Percentiles rank a stretch among this genome's conserved stretches.
These are phyloP conservation scores for Diaporthe sp. DNA, from an alignment of 2,329 filamentous ascomycete species.

Conservation along the genomic window DNA sequence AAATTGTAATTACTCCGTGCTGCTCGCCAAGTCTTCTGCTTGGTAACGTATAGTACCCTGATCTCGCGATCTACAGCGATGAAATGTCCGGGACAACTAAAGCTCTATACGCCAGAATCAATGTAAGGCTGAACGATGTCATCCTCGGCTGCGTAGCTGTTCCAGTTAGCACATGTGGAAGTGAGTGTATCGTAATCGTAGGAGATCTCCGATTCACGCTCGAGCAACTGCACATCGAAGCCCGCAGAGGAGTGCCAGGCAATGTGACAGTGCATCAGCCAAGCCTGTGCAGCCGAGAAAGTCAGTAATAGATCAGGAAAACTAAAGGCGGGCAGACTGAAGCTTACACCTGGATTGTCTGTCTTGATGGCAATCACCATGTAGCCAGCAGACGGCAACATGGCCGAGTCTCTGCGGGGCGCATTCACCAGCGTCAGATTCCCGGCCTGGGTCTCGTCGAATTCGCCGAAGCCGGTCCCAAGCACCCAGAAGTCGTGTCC, in stretches of 20 bases:
- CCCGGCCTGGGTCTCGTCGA: constrained; percentile 46
- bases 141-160: constrained; percentile 46
- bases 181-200: constrained; percentile 46
- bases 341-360: constrained; percentile 63
- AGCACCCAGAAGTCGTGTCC: constrained; percentile 59
- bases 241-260: constrained; percentile 65
- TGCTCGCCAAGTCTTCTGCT: no score
- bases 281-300: constrained; percentile 44
- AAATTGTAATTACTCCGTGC: no score
- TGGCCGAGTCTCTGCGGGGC: constrained; percentile 62
- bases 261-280: constrained; percentile 63
- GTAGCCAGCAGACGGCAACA: constrained; percentile 60
- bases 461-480: constrained; percentile 49
- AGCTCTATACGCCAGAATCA: constrained; percentile 51
- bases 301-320: neutral
- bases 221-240: constrained; percentile 67
- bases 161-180: constrained; percentile 50
- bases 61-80: no score
- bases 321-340: neutral
- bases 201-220: constrained; percentile 50
- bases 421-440: constrained; percentile 58
- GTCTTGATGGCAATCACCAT: constrained; percentile 63
- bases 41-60: neutral
- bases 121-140: constrained; percentile 46
- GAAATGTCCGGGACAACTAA: no score